Base-by-base conservation (phyloP, 345 rosid species). In the Corchorus capsularis region DNA sequence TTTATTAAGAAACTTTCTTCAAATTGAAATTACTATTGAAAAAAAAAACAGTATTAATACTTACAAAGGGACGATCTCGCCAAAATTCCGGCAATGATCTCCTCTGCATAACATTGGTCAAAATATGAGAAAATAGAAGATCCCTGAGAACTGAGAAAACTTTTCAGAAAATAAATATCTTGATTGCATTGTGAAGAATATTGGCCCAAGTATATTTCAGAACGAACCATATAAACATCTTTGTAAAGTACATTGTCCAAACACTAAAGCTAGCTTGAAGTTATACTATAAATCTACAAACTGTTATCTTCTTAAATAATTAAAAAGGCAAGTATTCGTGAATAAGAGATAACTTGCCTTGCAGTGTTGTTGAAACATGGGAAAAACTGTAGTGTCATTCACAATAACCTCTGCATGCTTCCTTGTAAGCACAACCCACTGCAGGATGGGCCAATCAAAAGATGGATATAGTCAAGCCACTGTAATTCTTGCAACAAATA, bases 371-470 rank as follows among this genome's bases (percentile, higher is more conserved):
- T 92, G 92, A 84, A 96, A 96, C 87, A 84, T 87, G 15, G 95
- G 94, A 79, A 92, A 90, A 80, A 96, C 97, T 34, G 86, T 82
- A 69, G 84, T 74, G 79, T 94, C 98, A 73, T 89, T 41, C 69
- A 92, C 97, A 72, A 93, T 89, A 71, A 87, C 88, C 79, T 88
- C 90, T 27, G 99, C 97, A 77, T 93, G 99, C 82, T 92, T 90
- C 86, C 94, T 89, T 73, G 85, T 92, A 70, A 96, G 86, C 82
- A 96, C 89, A 63, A 75, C 99, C 98, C 99, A 96, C 99, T 96
- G 78, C 80, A 65, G 76, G 77, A 79, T 80, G 69, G 35, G 76
- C 22, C 75, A 19, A 81, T 49, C 67, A 79, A 76, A 54, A 54
- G 50, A 37, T 49, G 78, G 16, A 22, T 45, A 74, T 34, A 17